phyloP scores from a whole-genome alignment of 768 basidiomycete genomes.

The Macrolepiota albuminosa region DNA sequence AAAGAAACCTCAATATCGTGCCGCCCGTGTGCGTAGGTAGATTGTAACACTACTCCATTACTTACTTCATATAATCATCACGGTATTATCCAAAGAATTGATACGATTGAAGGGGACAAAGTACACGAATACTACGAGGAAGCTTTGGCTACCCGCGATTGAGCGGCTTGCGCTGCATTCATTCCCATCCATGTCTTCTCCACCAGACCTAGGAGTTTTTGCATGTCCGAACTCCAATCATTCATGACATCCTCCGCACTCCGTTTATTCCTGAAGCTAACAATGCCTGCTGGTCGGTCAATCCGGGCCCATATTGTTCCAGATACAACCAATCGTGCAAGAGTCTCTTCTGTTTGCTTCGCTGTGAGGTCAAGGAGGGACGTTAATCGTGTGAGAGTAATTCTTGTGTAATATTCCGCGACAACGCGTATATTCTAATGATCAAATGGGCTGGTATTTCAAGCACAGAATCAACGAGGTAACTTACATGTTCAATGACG shows the following conservation, averaged over 20 bases:
- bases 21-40: too few relatives aligned
- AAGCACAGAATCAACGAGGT: background rate
- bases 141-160: constrained; percentile 49
- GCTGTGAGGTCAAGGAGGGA: constrained; percentile 80
- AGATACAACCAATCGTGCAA: constrained; percentile 86
- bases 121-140: constrained; percentile 16
- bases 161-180: constrained; percentile 85
- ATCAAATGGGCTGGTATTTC: constrained; percentile 1
- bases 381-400: constrained; percentile 78
- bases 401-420: constrained; percentile 91
- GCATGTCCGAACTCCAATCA: constrained; percentile 97
- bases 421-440: constrained; percentile 92
- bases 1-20: background rate
- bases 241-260: constrained; percentile 94
- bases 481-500: constrained; percentile 91
- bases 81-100: background rate
- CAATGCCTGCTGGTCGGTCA: constrained; percentile 86
- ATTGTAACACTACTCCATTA: background rate
- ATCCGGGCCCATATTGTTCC: constrained; percentile 92
- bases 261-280: constrained; percentile 81
- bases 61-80: background rate
- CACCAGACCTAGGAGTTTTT: constrained; percentile 81
- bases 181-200: constrained; percentile 99
- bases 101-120: constrained; percentile 17
- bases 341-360: constrained; percentile 81